Evolutionary conservation across 305 asterid species (phyloP), one percentile per base, ranked within the genome.

Genomic region (Solanum hybrid): DNA sequence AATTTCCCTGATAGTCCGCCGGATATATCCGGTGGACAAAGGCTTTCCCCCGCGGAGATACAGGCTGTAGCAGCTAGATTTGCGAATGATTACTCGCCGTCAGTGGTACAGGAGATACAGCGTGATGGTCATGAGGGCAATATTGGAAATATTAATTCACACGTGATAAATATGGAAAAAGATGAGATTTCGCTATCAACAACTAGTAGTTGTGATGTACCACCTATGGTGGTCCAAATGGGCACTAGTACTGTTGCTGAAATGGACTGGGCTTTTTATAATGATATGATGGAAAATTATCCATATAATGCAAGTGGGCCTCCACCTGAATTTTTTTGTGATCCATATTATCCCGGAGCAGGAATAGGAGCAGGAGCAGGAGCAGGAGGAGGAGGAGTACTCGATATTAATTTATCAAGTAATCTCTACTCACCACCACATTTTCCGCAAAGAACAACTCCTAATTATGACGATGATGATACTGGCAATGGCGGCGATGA

Each of bases 1-100:
- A 95, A 95, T 27, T 95, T 95, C 51, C 92, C 95, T 2, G 92
- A 93, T 4, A 88, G 72, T 73, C 94, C 95, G 2, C 94, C 95
- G 15, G 89, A 92, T 2, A 91, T 94, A 6, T 88, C n/a, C 35
- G 81, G 88, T 85, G 95, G 92, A 10, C 51, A 84, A 81, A 80
- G 91, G 7, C 89, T 95, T 85, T 79, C 92, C 0, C 95, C 95
- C 3, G 89, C 91, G 2, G 94, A 94, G 86, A 94, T 95, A 37
- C 97, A 93, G 79, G 93, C 22, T 1, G 91, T 94, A 1, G 97
- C 96, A 10, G 92, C 95, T 3, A 87, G 88, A 2, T 92, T 89
- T 78, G 97, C 93, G 0, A 91, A 90, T 56, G 37, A 29, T 2
- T 85, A 60, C 24, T 29, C 56, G 14, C 19, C 71, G 86, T 40